phyloP scores from a whole-genome alignment of 805 yeast species.

The Nakazawaea holstii region DNA sequence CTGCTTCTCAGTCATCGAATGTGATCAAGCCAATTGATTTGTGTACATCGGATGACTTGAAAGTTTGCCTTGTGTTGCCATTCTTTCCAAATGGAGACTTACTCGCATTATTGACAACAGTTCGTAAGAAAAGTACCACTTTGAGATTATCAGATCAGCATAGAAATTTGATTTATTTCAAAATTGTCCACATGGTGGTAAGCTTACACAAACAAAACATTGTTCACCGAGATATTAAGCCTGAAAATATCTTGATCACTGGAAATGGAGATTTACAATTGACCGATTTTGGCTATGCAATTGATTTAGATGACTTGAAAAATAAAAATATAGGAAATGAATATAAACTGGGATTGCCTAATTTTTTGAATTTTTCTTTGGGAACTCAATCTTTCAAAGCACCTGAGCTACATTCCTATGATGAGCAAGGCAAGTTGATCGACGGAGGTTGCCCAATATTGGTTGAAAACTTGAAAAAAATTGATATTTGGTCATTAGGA shows the following conservation, averaged over 20 bases:
- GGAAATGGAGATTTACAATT: conserved; percentile 37
- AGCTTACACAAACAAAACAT: conserved; percentile 37
- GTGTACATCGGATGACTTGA: neutral
- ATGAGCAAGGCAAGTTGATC: conserved; percentile 15
- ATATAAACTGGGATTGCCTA: conserved; percentile 14
- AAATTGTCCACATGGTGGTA: conserved; percentile 46
- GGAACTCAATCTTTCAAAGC: conserved; percentile 54
- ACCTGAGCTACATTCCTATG: conserved; percentile 37
- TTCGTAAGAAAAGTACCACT: conserved; percentile 26
- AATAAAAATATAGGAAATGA: neutral
- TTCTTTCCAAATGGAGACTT: conserved; percentile 44
- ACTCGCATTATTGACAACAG: conserved; percentile 32
- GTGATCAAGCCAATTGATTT: conserved; percentile 9
- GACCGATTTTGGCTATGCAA: conserved; percentile 47
- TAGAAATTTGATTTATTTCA: conserved; percentile 41
- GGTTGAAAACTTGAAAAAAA: conserved; percentile 24
- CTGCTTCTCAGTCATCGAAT: neutral
- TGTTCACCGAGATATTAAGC: conserved; percentile 49
- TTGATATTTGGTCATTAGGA: conserved; percentile 51
- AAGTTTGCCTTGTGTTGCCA: conserved; percentile 33
- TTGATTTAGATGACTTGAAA: conserved; percentile 25
- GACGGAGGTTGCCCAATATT: neutral
- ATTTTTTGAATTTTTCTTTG: conserved; percentile 24
- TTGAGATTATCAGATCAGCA: conserved; percentile 27
- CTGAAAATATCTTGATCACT: conserved; percentile 47